Conservation (phyloP, 192 early-diverging fungal genomes). For the Entomortierella parvispora region DNA sequence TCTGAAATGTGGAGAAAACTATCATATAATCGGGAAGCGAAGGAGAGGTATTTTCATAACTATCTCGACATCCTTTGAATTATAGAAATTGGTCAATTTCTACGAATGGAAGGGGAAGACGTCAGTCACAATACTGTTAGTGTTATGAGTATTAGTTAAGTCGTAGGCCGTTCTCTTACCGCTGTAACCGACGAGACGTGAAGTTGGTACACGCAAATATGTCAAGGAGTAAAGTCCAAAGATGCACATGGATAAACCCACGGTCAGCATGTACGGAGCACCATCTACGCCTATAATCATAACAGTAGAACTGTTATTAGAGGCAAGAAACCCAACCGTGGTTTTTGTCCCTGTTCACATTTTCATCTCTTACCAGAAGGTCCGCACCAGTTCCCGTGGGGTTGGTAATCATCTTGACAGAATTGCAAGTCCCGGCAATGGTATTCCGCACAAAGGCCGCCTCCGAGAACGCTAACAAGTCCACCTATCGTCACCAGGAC, state of each 20-base stretch:
- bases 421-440: conserved; percentile 33
- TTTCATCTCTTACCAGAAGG: conserved; percentile 26
- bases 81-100: conserved; percentile 49
- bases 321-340: no score
- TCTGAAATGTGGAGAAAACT: no score
- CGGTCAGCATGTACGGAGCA: conserved; percentile 41
- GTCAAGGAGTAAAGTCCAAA: conserved; percentile 35
- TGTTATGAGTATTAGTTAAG: neutral
- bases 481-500: conserved; percentile 25
- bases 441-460: conserved; percentile 31
- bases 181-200: conserved; percentile 43
- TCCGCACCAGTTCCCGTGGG: conserved; percentile 44
- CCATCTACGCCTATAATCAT: conserved; percentile 26
- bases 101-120: neutral
- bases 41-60: conserved; percentile 2
- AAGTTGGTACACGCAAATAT: conserved; percentile 24
- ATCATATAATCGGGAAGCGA: no score
- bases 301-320: no score
- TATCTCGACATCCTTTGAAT: no score
- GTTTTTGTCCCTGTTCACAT: no score
- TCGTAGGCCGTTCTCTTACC: conserved; percentile 12
- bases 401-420: conserved; percentile 15
- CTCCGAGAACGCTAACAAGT: conserved; percentile 11
- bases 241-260: conserved; percentile 32
- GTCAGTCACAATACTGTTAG: neutral